Conservation (phyloP, 139 green algal genomes). For the Pseudopediastrum boryanum region DNA sequence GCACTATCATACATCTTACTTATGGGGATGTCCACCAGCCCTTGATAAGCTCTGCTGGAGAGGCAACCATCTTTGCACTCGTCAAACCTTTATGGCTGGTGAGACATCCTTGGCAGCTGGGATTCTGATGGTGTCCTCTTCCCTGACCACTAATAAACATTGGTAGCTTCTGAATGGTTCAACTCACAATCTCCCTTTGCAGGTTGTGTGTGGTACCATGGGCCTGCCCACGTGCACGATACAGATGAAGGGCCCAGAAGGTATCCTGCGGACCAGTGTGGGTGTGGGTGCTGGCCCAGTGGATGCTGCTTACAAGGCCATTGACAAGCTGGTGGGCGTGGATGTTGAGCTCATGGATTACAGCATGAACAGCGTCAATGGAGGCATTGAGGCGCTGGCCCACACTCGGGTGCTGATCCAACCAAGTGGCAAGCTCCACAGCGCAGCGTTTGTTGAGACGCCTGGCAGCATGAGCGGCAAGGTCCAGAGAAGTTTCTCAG, state of each 20-base stretch:
- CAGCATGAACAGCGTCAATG: conserved; percentile 87
- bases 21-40: too few relatives aligned
- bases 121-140: too few relatives aligned
- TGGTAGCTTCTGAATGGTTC: too few relatives aligned
- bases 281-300: conserved; percentile 92
- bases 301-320: conserved; percentile 95
- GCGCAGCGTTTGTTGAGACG: conserved; percentile 53
- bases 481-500: conserved; percentile 71
- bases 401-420: conserved; percentile 82
- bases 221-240: conserved; percentile 95
- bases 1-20: too few relatives aligned
- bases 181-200: too few relatives aligned
- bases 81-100: too few relatives aligned
- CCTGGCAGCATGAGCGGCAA: conserved; percentile 52
- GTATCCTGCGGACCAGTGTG: conserved; percentile 67
- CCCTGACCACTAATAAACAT: too few relatives aligned
- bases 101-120: too few relatives aligned
- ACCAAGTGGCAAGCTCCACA: conserved; percentile 54
- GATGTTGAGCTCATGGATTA: conserved; percentile 85
- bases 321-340: conserved; percentile 84
- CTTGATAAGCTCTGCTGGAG: too few relatives aligned
- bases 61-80: too few relatives aligned
- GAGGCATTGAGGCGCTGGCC: conserved; percentile 81
- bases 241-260: conserved; percentile 90
- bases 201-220: conserved; percentile 97